Conservation (phyloP, 495 filamentous ascomycete species). For the Evansstolkia leycettana region DNA sequence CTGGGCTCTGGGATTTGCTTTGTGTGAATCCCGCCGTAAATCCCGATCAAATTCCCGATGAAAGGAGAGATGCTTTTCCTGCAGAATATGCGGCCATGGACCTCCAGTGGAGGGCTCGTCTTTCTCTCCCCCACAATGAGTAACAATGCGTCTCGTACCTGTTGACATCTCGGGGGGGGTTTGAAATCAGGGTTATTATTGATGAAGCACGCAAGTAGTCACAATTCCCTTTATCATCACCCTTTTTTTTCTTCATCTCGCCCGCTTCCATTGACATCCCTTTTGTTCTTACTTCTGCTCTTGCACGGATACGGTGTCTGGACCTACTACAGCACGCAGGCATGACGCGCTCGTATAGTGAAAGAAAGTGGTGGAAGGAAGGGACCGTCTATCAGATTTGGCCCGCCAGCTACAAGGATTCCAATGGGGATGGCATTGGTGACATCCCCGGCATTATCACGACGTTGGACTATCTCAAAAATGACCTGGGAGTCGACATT, state of each 20-base stretch:
- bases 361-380: conserved; percentile 32
- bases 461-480: conserved; percentile 47
- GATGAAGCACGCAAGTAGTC: neutral
- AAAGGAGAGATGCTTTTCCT: too few species aligned
- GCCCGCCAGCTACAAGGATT: conserved; percentile 27
- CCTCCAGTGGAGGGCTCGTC: too few species aligned
- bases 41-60: too few species aligned
- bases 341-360: neutral
- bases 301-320: neutral
- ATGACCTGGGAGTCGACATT: conserved; percentile 25
- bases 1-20: too few species aligned
- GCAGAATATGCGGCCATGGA: too few species aligned
- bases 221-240: neutral
- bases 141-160: too few species aligned
- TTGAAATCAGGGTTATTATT: conserved; percentile 44
- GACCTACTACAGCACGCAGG: neutral
- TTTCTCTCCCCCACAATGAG: too few species aligned
- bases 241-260: conserved; percentile 1
- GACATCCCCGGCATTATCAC: conserved; percentile 48
- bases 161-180: too few species aligned
- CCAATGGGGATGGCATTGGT: conserved; percentile 34
- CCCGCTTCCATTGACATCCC: too few species aligned
- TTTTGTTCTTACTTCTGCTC: neutral
- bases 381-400: conserved; percentile 30
- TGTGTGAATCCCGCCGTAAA: too few species aligned